Conservation (phyloP, 345 rosid genomes). For the Boechera divaricarpa region DNA sequence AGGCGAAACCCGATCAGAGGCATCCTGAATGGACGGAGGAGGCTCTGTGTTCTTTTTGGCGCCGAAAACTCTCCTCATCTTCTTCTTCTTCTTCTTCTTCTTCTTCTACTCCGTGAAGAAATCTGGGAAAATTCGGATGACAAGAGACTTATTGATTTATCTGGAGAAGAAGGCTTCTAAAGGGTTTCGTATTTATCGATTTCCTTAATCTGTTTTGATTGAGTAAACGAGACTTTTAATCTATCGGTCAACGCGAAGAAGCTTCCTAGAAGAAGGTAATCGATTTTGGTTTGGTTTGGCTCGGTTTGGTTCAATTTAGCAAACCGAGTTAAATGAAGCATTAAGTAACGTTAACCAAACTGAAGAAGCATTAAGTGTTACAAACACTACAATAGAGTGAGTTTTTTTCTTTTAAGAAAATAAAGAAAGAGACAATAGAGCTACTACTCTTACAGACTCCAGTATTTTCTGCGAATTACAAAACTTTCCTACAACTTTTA, state of each 20-base stretch:
- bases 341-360: too few species aligned
- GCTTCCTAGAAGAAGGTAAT: neutral
- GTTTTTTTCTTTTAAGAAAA: neutral
- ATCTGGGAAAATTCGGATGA: slow-evolving; percentile 7
- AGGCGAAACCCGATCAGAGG: slow-evolving; percentile 75
- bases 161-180: neutral
- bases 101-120: neutral
- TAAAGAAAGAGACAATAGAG: slow-evolving; percentile 7
- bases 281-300: neutral
- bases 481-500: slow-evolving; percentile 46
- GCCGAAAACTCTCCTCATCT: slow-evolving; percentile 93
- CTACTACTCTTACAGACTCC: slow-evolving; percentile 34
- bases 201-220: neutral
- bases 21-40: slow-evolving; percentile 83
- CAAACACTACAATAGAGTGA: slow-evolving; percentile 21
- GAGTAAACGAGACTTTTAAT: neutral
- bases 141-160: too few species aligned
- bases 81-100: slow-evolving; percentile 25
- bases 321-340: neutral
- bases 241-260: slow-evolving; percentile 10
- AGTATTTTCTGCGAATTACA: slow-evolving; percentile 34
- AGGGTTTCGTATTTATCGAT: neutral
- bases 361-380: too few species aligned
- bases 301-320: neutral
- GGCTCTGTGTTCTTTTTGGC: slow-evolving; percentile 87